A percentile compares a stretch with the other conserved stretches of the same genome.
Evolutionary conservation across 345 rosid species (phyloP).

Genomic region (Lepidium aucheri): DNA sequence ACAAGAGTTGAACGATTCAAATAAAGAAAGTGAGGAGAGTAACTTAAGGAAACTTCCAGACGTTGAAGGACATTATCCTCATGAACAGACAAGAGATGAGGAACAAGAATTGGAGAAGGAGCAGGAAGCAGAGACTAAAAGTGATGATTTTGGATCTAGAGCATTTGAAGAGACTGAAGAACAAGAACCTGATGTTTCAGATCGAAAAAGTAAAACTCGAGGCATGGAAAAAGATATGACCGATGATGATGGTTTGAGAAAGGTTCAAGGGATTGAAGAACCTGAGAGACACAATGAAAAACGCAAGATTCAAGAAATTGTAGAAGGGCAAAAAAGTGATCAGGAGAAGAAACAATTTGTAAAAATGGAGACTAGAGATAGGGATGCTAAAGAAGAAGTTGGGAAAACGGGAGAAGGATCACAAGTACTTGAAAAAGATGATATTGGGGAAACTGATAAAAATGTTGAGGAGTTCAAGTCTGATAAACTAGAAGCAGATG

Average conservation of each 20-base stretch:
- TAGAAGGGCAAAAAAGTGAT: neutral
- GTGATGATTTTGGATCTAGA: neutral
- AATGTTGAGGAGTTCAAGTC: neutral
- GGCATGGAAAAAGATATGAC: neutral
- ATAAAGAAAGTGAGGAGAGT: neutral
- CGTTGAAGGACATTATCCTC: neutral
- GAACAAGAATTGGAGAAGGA: conserved; percentile 4
- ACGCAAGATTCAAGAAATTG: neutral
- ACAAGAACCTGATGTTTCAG: neutral
- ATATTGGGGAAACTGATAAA: neutral
- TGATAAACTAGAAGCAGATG: neutral
- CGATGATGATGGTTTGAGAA: neutral
- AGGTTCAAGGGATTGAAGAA: conserved; percentile 1
- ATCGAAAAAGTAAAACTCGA: neutral
- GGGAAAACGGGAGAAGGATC: neutral
- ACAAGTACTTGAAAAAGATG: neutral
- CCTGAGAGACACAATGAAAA: neutral
- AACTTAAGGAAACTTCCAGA: neutral
- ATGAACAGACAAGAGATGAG: neutral
- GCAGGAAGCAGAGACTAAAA: neutral
- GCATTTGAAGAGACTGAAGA: neutral
- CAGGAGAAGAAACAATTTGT: neutral
- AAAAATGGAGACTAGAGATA: neutral
- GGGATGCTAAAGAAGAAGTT: neutral
- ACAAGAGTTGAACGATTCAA: neutral